phyloP scores from a whole-genome alignment of 2,329 filamentous ascomycete species.

The Sarocladium kiliense region DNA sequence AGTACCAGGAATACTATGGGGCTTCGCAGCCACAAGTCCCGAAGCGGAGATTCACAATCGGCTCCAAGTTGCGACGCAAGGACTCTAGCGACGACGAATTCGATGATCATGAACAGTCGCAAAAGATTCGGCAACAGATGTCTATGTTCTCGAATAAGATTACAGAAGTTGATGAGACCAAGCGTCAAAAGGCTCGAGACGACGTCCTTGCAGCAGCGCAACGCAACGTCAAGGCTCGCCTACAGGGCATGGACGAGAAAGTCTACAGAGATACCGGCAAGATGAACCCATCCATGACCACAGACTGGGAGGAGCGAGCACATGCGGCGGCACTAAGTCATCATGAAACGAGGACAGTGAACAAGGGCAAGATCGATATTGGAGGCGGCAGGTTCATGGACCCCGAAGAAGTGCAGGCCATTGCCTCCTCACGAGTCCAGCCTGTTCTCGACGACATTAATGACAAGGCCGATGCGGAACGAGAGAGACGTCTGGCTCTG shows the following conservation, averaged over 20 bases:
- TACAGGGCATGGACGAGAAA: constrained; percentile 77
- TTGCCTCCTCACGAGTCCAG: constrained; percentile 72
- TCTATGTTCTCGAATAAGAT: constrained; percentile 66
- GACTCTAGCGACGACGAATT: constrained; percentile 57
- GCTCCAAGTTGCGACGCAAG: constrained; percentile 54
- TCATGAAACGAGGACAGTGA: constrained; percentile 53
- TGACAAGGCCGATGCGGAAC: constrained; percentile 68
- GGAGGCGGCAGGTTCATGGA: constrained; percentile 79
- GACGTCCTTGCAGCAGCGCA: constrained; percentile 73
- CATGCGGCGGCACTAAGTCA: constrained; percentile 63
- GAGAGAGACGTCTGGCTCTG: constrained; percentile 61
- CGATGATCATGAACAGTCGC: constrained; percentile 63
- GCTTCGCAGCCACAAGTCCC: constrained; percentile 32
- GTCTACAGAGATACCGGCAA: constrained; percentile 73
- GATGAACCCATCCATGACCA: constrained; percentile 60
- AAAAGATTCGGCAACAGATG: constrained; percentile 74
- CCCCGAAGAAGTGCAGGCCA: constrained; percentile 69
- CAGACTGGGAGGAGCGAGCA: constrained; percentile 76
- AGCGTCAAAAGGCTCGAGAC: constrained; percentile 70
- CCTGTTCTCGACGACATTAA: constrained; percentile 83
- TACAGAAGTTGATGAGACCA: constrained; percentile 65
- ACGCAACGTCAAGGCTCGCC: constrained; percentile 74
- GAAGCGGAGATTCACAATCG: constrained; percentile 41
- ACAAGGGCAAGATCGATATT: constrained; percentile 57
- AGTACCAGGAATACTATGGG: constrained; percentile 75